Percentiles rank a stretch among this genome's conserved stretches.
These are phyloP conservation scores for Colletotrichum orchidophilum DNA, from an alignment of 2,329 filamentous ascomycete species.

Conservation along the genomic window DNA sequence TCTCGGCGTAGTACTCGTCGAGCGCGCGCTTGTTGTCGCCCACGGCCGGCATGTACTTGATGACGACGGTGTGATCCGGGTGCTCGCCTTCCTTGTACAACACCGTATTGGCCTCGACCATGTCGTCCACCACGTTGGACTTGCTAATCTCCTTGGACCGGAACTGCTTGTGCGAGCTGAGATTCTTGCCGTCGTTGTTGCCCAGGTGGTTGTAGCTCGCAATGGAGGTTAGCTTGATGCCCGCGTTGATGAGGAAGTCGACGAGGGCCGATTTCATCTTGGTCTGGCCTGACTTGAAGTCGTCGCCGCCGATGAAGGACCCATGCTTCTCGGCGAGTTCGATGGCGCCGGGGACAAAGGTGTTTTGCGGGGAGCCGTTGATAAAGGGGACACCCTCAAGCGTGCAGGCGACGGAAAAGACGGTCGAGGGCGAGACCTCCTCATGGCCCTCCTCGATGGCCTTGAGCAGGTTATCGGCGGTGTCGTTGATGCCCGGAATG, in stretches of 20 bases:
- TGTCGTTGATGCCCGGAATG: slow-evolving; percentile 91
- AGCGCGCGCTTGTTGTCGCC: slow-evolving; percentile 99
- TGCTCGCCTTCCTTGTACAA: slow-evolving; percentile 94
- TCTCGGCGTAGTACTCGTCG: slow-evolving; percentile 99
- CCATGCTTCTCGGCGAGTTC: slow-evolving; percentile 87
- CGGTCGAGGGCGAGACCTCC: slow-evolving; percentile 93
- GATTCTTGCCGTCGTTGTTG: slow-evolving; percentile 99
- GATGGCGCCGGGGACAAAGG: slow-evolving; percentile 93
- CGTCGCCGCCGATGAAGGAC: slow-evolving; percentile 95
- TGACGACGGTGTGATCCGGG: slow-evolving; percentile 97
- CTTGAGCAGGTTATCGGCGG: slow-evolving; percentile 90
- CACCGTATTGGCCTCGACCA: slow-evolving; percentile 94
- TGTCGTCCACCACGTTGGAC: slow-evolving; percentile 99
- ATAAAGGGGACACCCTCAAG: slow-evolving; percentile 93
- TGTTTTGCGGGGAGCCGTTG: slow-evolving; percentile 99
- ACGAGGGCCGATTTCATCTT: slow-evolving; percentile 99
- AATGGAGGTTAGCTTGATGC: slow-evolving; percentile 98
- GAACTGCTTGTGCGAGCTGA: slow-evolving; percentile 98
- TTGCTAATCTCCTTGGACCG: slow-evolving; percentile 99
- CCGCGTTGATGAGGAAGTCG: slow-evolving; percentile 97
- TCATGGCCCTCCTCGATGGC: slow-evolving; percentile 87
- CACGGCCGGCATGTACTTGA: slow-evolving; percentile 99
- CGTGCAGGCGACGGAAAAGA: slow-evolving; percentile 95
- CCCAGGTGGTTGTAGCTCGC: slow-evolving; percentile 99
- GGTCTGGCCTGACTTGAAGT: slow-evolving; percentile 99